Base-by-base conservation (phyloP, 352 stramenopile genomes). In the Elongisporangium prolatum region DNA sequence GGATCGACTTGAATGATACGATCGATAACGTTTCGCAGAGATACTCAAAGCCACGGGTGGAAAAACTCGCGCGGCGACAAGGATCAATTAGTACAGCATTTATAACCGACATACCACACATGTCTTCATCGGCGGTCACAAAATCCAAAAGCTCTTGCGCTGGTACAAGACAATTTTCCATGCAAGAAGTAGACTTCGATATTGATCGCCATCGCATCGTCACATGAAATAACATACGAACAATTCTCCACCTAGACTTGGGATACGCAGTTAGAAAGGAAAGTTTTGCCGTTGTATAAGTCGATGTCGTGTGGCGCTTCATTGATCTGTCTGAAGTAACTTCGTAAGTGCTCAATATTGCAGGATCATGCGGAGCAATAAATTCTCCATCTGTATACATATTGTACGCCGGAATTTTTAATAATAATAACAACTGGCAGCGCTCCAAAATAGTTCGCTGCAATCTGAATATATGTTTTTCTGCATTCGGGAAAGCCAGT, bases 21-120 rank as follows among this genome's bases (percentile, higher is more conserved):
- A 81, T 53, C 5, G 57, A 61, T 0, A 89, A 55, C 1, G 91
- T 51, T 47, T 86, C 69, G 38, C 55, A 67, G 17, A 92, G 62
- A 0, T 54, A 55, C 53, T 88, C 68, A 1, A 91, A 50, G 3
- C 82, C 82, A 21, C 63, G 63, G 1, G 71, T 51, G 8, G 75
- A 74, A 37, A 62, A 76, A 18, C 67, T 84, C 7, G 67, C 63
- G 1, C 80, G 68, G 2, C 76, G 72, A 53, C 78, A 86, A 5
- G 74, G 76, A 48, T 88, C 76, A 18, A 89, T 51, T 0, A 89
- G 60, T 1, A 81, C 54, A 13, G 25, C 18, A 49, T 61, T 56
- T 13, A 84, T 64, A 0, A 68, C 55, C 16, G 9, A 40, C 1
- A 18, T 48, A 8, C 61, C 70, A 8, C 70, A 71, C 2, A 85